These are phyloP conservation scores for Penicillium sp. DNA, from an alignment of 2,329 filamentous ascomycete genomes.

Conservation along the genomic window DNA sequence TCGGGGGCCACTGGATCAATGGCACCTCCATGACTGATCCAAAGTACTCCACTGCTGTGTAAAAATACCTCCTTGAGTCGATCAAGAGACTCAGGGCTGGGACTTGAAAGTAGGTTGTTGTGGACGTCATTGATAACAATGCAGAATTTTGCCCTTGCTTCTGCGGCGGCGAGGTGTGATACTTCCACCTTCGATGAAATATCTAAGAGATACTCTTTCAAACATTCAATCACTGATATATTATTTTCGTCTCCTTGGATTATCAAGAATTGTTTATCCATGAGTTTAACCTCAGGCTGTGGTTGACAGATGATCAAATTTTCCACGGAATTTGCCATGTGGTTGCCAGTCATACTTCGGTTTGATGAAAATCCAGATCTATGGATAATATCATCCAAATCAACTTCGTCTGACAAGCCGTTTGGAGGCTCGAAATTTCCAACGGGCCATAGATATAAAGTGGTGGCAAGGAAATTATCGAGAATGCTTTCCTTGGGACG, in stretches of 20 bases:
- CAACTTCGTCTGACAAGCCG: not conserved
- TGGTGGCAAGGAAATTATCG: slow-evolving; percentile 13
- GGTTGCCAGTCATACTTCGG: not conserved
- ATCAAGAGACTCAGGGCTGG: slow-evolving; percentile 2
- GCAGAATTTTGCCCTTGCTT: slow-evolving; percentile 19
- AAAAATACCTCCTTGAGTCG: slow-evolving; percentile 24
- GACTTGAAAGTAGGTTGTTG: not conserved
- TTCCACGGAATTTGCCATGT: not conserved
- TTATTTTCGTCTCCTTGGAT: slow-evolving; percentile 10
- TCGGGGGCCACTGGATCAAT: slow-evolving; percentile 17
- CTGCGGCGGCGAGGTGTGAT: slow-evolving; percentile 8
- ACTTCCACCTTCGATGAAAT: slow-evolving; percentile 7
- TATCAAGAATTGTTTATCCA: slow-evolving; percentile 10
- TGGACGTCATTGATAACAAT: slow-evolving; percentile 23
- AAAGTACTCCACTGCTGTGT: slow-evolving; percentile 23
- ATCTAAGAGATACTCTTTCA: slow-evolving; percentile 4
- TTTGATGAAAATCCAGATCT: slow-evolving; percentile 2
- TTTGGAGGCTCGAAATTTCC: not conserved
- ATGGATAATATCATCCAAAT: slow-evolving; percentile 1
- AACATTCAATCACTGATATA: not conserved
- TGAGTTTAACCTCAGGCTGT: not conserved
- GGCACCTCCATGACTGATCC: slow-evolving; percentile 28
- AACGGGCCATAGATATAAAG: slow-evolving; percentile 10
- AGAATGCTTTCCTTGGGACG: slow-evolving; percentile 4
- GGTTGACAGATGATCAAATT: not conserved